A percentile compares a stretch with the other conserved stretches of the same genome.
These are phyloP conservation scores for Lasiodiplodia citricola DNA, from an alignment of 2,329 filamentous ascomycete species.

Conservation along the genomic window DNA sequence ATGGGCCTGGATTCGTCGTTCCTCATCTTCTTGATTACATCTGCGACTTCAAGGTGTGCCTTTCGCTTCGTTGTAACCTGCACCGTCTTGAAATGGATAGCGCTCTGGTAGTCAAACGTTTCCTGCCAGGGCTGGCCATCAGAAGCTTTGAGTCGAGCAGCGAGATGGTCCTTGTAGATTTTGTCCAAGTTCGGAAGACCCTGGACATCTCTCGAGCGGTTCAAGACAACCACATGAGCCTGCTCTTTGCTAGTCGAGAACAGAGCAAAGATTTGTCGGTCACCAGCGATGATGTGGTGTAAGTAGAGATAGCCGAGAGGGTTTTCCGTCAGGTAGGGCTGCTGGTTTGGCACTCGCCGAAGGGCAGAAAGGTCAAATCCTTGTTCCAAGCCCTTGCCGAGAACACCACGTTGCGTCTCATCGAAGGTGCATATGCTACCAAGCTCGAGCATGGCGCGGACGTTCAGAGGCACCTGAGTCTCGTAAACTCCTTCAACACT, in stretches of 20 bases:
- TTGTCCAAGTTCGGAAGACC: constrained; percentile 89
- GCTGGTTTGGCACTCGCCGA: constrained; percentile 68
- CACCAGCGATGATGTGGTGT: constrained; percentile 89
- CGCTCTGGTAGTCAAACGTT: constrained; percentile 85
- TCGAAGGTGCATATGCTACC: constrained; percentile 95
- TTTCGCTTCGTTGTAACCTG: constrained; percentile 91
- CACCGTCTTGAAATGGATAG: constrained; percentile 81
- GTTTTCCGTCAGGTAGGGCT: constrained; percentile 76
- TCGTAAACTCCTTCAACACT: constrained; percentile 98
- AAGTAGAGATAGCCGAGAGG: constrained; percentile 85
- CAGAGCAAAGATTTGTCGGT: constrained; percentile 89
- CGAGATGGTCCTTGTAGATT: constrained; percentile 80
- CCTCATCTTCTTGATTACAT: constrained; percentile 86
- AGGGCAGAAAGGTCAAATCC: constrained; percentile 87
- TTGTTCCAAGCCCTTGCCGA: constrained; percentile 90
- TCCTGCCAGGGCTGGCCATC: constrained; percentile 76
- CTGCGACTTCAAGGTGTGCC: constrained; percentile 84
- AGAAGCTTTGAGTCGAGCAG: constrained; percentile 68
- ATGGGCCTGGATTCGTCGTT: constrained; percentile 81
- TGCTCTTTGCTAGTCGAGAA: constrained; percentile 84
- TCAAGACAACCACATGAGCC: constrained; percentile 87
- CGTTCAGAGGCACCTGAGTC: constrained; percentile 83
- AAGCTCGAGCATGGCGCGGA: constrained; percentile 85
- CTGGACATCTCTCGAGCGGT: constrained; percentile 78
- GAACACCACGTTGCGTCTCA: constrained; percentile 83